Conservation (phyloP, 2,329 filamentous ascomycete species). For the Knoxdaviesia capensis region DNA sequence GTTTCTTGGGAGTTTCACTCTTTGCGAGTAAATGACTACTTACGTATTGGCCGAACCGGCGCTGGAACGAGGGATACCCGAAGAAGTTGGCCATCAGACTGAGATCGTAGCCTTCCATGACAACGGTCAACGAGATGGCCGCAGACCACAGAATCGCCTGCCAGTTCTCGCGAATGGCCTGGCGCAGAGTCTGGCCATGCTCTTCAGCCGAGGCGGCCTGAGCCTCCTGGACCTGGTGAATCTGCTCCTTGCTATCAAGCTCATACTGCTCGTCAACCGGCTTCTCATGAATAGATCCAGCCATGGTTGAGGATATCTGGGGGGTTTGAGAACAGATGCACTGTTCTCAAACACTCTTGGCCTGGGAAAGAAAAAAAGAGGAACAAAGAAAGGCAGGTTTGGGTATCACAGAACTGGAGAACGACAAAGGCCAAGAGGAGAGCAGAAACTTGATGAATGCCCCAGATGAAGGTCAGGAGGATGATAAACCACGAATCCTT, state of each 20-base stretch:
- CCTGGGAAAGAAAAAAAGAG: no score
- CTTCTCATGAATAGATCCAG: no score
- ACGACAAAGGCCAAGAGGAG: no score
- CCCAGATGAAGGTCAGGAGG: no score
- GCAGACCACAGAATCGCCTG: slow-evolving; percentile 17
- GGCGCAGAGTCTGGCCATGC: slow-evolving; percentile 4
- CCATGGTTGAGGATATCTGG: no score
- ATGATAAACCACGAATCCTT: no score
- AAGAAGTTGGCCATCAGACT: slow-evolving; percentile 9
- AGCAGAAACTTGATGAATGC: no score
- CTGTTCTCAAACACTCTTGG: no score
- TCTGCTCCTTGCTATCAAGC: slow-evolving; percentile 2
- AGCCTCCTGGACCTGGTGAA: slow-evolving; percentile 3
- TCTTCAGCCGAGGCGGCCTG: slow-evolving; percentile 5
- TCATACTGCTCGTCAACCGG: no score
- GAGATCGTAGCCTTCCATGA: slow-evolving; percentile 17
- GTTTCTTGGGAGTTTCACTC: not conserved
- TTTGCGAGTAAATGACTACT: not conserved
- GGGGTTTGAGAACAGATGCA: no score
- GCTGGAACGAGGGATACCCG: slow-evolving; percentile 8
- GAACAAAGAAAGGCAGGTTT: no score
- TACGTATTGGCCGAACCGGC: slow-evolving; percentile 6
- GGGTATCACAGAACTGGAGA: no score
- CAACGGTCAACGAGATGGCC: slow-evolving; percentile 16
- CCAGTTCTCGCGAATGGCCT: slow-evolving; percentile 7